Base-by-base conservation (phyloP, 73 alveolate species). In the Symbiodinium pilosum region DNA sequence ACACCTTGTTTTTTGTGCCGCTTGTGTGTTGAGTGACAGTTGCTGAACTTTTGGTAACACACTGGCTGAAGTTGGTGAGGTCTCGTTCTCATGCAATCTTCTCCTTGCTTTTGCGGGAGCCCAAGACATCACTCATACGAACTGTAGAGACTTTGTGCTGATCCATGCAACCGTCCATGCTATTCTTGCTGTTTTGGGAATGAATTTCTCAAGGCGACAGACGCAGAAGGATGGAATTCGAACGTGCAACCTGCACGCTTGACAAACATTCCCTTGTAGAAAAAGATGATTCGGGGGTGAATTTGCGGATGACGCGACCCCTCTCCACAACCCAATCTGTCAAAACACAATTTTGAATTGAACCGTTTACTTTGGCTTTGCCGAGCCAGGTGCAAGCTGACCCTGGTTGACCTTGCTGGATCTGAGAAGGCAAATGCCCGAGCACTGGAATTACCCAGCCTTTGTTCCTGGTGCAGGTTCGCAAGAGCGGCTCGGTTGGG, bases 401-500 rank as follows among this genome's bases (percentile, higher is more conserved):
- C 97, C 40, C 30, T 91, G 81, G 97, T 91, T 34, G 97, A 91
- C 52, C 77, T 91, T 24, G 97, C 97, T 5, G 97, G 97, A 8
- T 91, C 97, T 1, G 97, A 91, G 40, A 91, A 91, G 88, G 97
- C 43, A 56, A 8, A 21, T 21, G 84, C n/a, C n/a, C n/a, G n/a
- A n/a, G n/a, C n/a, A n/a, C n/a, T n/a, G n/a, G n/a, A n/a, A n/a
- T n/a, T n/a, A n/a, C n/a, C n/a, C n/a, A n/a, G n/a, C n/a, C n/a
- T n/a, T n/a, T n/a, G n/a, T 51, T 51, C 88, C 44, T 39, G 73
- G 42, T 2, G 43, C 34, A 91, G 96, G 97, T 91, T 38, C 84
- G 97, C 87, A 83, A 91, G 30, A 91, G 97, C 51, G 97, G 97
- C 9, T 91, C 97, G 1, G 97, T 91, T 8, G 97, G 97, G 34